These are phyloP conservation scores for Aplosporella prunicola DNA, from an alignment of 2,329 filamentous ascomycete species.

Conservation along the genomic window DNA sequence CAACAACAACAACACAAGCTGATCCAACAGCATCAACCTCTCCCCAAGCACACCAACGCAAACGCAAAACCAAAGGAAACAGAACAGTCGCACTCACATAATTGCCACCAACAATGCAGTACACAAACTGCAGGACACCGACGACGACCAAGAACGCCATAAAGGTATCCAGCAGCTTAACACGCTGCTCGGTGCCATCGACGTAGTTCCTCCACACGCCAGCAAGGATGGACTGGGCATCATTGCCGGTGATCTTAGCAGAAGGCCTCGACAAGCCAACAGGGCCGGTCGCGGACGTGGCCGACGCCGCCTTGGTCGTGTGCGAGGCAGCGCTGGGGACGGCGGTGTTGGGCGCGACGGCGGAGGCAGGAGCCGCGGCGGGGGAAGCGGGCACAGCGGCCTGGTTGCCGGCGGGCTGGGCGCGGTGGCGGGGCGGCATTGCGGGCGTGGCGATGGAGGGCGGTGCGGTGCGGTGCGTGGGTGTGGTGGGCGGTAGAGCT, in stretches of 20 bases:
- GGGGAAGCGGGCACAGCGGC: constrained; percentile 11
- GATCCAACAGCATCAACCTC: neutral
- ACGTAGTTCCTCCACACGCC: constrained; percentile 72
- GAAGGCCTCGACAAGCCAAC: constrained; percentile 11
- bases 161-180: constrained; percentile 85
- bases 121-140: constrained; percentile 84
- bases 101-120: constrained; percentile 86
- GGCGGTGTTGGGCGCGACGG: constrained; percentile 17
- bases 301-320: constrained; percentile 6
- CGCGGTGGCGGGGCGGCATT: constrained; percentile 10
- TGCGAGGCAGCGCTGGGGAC: constrained; percentile 12
- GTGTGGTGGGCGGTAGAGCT: constrained; percentile 5
- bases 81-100: constrained; percentile 62
- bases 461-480: constrained; percentile 13
- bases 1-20: neutral
- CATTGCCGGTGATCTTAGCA: constrained; percentile 25
- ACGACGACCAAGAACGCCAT: constrained; percentile 79
- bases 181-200: constrained; percentile 74
- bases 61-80: no score
- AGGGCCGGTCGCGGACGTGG: constrained; percentile 13
- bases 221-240: constrained; percentile 50
- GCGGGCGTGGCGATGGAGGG: neutral
- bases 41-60: no score
- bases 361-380: constrained; percentile 6
- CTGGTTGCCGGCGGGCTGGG: constrained; percentile 1